phyloP scores from a whole-genome alignment of 257 asterid genomes.

The Solanum corneliomulleri region DNA sequence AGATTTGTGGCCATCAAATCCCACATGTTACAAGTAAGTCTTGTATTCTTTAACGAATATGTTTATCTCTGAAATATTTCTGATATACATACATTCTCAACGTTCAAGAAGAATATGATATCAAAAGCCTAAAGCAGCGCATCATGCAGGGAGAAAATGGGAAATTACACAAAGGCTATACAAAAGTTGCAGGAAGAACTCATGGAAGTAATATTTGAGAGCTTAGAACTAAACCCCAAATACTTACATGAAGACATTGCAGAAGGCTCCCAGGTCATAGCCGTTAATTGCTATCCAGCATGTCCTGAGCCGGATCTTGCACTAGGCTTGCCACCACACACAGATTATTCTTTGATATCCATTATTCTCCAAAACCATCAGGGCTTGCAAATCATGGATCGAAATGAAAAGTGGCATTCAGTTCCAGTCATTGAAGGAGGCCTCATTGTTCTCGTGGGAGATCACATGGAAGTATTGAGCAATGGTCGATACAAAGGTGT shows the following conservation, averaged over 20 bases:
- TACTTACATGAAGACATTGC: conserved; percentile 34
- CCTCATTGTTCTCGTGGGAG: conserved; percentile 40
- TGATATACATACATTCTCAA: background rate
- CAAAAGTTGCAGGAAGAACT: conserved; percentile 29
- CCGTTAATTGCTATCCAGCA: conserved; percentile 43
- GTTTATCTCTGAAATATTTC: background rate
- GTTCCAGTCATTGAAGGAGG: conserved; percentile 35
- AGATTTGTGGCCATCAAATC: conserved; percentile 57
- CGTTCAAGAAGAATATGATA: background rate
- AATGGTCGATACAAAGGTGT: conserved; percentile 42
- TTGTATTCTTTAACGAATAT: background rate
- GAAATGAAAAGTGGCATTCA: conserved; percentile 28
- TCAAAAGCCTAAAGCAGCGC: background rate
- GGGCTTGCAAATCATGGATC: conserved; percentile 44
- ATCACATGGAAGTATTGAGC: conserved; percentile 59
- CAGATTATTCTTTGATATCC: conserved; percentile 40
- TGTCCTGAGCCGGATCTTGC: conserved; percentile 58
- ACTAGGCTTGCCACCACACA: conserved; percentile 55
- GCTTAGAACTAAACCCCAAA: conserved; percentile 32
- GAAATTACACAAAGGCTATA: conserved; percentile 35
- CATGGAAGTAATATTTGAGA: conserved; percentile 35
- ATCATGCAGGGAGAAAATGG: conserved; percentile 43
- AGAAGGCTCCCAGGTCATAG: conserved; percentile 42
- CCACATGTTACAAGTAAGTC: conserved; percentile 44
- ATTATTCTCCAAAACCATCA: conserved; percentile 37